A percentile compares a stretch with the other conserved stretches of the same genome.
phyloP scores from a whole-genome alignment of 208 protist genomes.

The Trypanosoma avium region DNA sequence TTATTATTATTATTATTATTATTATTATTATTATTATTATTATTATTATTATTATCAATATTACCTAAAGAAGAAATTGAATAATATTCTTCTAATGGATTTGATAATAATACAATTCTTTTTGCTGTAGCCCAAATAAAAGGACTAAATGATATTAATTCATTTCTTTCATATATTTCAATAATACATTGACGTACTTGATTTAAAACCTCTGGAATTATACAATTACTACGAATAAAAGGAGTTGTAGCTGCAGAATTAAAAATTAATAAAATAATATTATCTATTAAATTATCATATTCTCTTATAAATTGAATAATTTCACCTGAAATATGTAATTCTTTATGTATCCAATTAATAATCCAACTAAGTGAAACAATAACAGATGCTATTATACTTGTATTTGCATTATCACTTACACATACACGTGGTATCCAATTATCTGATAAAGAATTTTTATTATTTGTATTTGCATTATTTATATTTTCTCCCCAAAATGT shows the following conservation, averaged over 20 bases:
- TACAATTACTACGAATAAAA: background rate
- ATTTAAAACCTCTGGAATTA: background rate
- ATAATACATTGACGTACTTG: conserved; percentile 3
- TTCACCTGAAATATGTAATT: background rate
- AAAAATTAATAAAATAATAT: conserved; percentile 1
- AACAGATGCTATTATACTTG: conserved; percentile 19
- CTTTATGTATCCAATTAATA: conserved; percentile 9
- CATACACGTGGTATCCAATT: conserved; percentile 19
- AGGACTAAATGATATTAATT: conserved; percentile 1
- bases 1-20: background rate
- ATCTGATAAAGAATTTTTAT: too few relatives aligned
- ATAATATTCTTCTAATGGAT: background rate
- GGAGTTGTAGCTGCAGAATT: conserved; percentile 4
- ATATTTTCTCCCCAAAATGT: conserved; percentile 11
- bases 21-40: background rate
- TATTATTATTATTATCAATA: background rate
- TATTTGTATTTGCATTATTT: background rate
- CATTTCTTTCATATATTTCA: background rate
- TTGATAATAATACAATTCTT: background rate
- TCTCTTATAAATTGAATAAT: conserved; percentile 3
- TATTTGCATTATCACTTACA: conserved; percentile 4
- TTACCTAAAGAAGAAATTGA: too few relatives aligned
- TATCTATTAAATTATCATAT: background rate
- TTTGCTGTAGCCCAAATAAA: conserved; percentile 14
- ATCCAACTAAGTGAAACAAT: conserved; percentile 21